phyloP scores from a whole-genome alignment of 2,329 filamentous ascomycete genomes.

The Aspergillus clavatus region DNA sequence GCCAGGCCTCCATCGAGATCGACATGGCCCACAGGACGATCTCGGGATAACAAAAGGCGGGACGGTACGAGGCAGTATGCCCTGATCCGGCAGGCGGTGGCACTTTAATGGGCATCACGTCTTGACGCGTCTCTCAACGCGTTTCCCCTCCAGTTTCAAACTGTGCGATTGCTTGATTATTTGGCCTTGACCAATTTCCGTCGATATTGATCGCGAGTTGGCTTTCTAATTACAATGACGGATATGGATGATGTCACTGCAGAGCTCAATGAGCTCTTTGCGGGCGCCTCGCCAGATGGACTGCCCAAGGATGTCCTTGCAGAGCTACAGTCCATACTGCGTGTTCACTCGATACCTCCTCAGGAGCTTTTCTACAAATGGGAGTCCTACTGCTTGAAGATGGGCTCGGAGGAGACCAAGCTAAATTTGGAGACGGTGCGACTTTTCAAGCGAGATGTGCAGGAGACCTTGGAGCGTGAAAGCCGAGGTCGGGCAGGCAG shows the following conservation, averaged over 20 bases:
- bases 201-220: background rate
- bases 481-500: conserved; percentile 59
- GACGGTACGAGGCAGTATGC: background rate
- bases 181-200: background rate
- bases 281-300: conserved; percentile 47
- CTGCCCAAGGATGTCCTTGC: conserved; percentile 72
- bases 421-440: conserved; percentile 66
- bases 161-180: background rate
- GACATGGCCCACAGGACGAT: conserved; percentile 14
- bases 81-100: conserved; percentile 8
- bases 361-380: conserved; percentile 97
- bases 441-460: conserved; percentile 79
- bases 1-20: conserved; percentile 8
- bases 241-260: conserved; percentile 48
- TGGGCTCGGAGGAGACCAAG: conserved; percentile 73
- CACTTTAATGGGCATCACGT: conserved; percentile 1
- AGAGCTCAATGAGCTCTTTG: conserved; percentile 59
- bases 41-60: conserved; percentile 2
- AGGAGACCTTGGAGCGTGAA: conserved; percentile 75
- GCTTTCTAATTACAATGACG: background rate
- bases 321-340: conserved; percentile 81
- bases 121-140: conserved; percentile 4
- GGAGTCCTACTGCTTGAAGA: conserved; percentile 96
- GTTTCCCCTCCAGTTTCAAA: background rate
- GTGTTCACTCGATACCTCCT: conserved; percentile 70